Evolutionary conservation across 148 eudicot genomes (phyloP), one percentile per base, ranked within the genome.

Genomic region (Rhododendron kiyosumense): DNA sequence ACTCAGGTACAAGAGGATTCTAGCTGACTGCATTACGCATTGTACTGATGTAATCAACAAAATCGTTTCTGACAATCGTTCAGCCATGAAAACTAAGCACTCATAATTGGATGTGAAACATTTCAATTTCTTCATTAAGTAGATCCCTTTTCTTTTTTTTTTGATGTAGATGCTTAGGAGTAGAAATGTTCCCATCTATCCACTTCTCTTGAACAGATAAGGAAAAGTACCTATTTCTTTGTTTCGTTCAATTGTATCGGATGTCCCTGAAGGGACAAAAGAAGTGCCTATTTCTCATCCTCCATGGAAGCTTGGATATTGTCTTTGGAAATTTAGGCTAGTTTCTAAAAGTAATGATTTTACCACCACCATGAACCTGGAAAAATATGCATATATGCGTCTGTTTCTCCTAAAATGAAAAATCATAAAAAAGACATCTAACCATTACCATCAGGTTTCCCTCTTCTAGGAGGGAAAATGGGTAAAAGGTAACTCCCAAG

Each of bases 1-100:
- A 88, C 86, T 93, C 74, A 46, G 86, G 77, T 94, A 90, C 89
- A 97, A 97, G 90, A 91, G 75, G 83, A 92, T 88, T 2, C 91
- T 95, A 67, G 49, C 75, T 83, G 88, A 91, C 82, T 93, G 98
- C 78, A 90, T 93, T 77, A 86, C 89, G 17, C 86, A 86, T 85
- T 97, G 98, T 90, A 85, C 87, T 81, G 76, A 45, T 49, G 83
- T 82, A 77, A 88, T 93, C 36, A 82, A 88, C 45, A 79, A 77
- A 48, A 79, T 88, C 1, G 59, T 86, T 36, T 75, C 67, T 77
- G n/a, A 57, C 45, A 7, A 52, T 36, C 15, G 17, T 38, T 77
- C 17, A 8, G 14, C 51, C 45, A 49, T 34, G 78, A 69, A 38
- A 65, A 28, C 54, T 8, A 26, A 41, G 32, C 18, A 20, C 46